Evolutionary conservation across 768 basidiomycete species (phyloP), one percentile per base, ranked within the genome.

Genomic region (Tylopilus vinaceipallidus): DNA sequence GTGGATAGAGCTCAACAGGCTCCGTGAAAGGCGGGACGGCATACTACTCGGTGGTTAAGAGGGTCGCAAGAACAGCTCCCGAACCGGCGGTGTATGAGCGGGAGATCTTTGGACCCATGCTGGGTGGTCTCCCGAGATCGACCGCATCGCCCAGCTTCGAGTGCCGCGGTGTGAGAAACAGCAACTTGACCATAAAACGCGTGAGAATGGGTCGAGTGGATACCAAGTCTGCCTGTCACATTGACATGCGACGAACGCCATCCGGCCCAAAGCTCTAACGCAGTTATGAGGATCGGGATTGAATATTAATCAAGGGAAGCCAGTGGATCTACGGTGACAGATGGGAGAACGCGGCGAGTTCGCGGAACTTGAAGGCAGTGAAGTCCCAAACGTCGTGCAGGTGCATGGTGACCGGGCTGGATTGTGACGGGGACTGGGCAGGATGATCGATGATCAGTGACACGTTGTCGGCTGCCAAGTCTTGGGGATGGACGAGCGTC

Each of bases 151-250:
- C n/a, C n/a, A n/a, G n/a, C n/a, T n/a, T 47, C 17, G 22, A 44
- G 45, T 24, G 54, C 47, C 53, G 47, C 54, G 53, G 41, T 54
- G 37, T 30, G 27, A 36, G 33, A 24, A 14, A 32, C n/a, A 20
- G 3, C 10, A n/a, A n/a, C n/a, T 19, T 9, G 14, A 9, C n/a
- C 33, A 36, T 29, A 20, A 29, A 33, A 19, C 16, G 36, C 32
- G 42, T 53, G 52, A 27, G 51, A 52, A 38, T 6, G 8, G 20
- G 8, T 9, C 35, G n/a, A 11, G 23, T 44, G 42, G 27, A 6
- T 29, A 6, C 27, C 12, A 29, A 6, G 27, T n/a, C 27, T n/a
- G 16, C 17, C 16, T n/a, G 30, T 24, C 14, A 17, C 22, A 36
- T n/a, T 39, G 42, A 36, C 40, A 53, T 34, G 19, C 17, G 43